Conservation (phyloP, 2,329 filamentous ascomycete species). For the Colletotrichum lini region DNA sequence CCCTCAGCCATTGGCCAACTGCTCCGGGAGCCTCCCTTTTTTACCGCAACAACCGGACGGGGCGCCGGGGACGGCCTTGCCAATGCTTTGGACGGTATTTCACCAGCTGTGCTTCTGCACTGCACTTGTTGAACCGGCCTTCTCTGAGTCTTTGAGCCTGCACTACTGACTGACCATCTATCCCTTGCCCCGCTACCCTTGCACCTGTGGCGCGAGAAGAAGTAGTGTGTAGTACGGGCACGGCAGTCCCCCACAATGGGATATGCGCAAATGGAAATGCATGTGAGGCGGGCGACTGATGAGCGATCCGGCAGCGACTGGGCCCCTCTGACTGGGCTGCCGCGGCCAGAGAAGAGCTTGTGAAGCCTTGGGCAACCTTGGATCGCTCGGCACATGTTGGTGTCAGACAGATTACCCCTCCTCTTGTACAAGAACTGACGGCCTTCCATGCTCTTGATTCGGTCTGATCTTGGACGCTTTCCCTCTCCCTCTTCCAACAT, state of each 20-base stretch:
- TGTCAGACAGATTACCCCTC: conserved; percentile 38
- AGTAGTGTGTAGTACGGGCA: not conserved
- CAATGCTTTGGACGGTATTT: conserved; percentile 21
- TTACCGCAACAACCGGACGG: conserved; percentile 37
- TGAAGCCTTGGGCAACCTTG: conserved; percentile 39
- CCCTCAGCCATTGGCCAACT: conserved; percentile 25
- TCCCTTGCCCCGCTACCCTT: conserved; percentile 31
- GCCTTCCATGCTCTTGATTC: conserved; percentile 7
- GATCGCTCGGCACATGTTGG: conserved; percentile 39
- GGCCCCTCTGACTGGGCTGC: conserved; percentile 22
- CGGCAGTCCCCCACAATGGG: conserved; percentile 35
- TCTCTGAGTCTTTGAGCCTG: not conserved
- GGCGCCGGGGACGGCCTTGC: conserved; percentile 27
- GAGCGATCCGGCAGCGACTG: conserved; percentile 31
- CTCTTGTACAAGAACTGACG: conserved; percentile 35
- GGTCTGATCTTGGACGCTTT: not conserved
- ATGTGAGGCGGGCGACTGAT: conserved; percentile 36
- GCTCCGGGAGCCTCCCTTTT: conserved; percentile 17
- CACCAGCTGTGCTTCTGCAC: conserved; percentile 5
- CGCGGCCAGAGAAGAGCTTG: conserved; percentile 9
- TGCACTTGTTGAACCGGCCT: conserved; percentile 7
- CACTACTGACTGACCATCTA: not conserved
- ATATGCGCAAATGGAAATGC: conserved; percentile 30
- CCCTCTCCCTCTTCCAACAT: not conserved
- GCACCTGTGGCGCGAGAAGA: conserved; percentile 2